Percentiles rank a stretch among this genome's conserved stretches.
Conservation (phyloP, 2,329 filamentous ascomycete genomes). For the Talaromyces sp. region DNA sequence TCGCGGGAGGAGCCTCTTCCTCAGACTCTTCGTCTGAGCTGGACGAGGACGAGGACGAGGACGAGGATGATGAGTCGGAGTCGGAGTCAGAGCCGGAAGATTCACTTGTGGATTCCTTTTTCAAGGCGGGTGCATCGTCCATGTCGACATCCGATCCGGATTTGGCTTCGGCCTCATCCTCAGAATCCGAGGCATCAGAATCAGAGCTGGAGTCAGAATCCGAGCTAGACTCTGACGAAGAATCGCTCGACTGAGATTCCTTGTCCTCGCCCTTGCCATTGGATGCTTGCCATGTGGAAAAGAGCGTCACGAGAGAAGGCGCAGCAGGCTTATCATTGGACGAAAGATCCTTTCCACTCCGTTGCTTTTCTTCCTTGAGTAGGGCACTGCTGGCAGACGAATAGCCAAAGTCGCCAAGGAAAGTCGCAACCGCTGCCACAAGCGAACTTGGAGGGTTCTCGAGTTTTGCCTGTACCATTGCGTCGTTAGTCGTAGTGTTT, state of each 20-base stretch:
- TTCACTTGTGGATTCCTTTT: conserved; percentile 12
- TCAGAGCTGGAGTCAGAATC: conserved; percentile 1
- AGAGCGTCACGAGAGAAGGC: conserved; percentile 38
- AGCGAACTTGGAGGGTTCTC: conserved; percentile 52
- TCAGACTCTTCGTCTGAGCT: conserved; percentile 49
- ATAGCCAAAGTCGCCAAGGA: conserved; percentile 64
- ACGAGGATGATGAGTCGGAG: conserved; percentile 15
- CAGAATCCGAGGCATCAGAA: conserved; percentile 21
- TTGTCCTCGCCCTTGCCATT: conserved; percentile 17
- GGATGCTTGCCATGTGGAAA: conserved; percentile 24
- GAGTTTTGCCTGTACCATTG: background rate
- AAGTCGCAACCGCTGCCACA: conserved; percentile 61
- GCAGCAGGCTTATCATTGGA: conserved; percentile 21
- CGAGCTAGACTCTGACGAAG: background rate
- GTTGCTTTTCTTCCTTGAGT: conserved; percentile 52
- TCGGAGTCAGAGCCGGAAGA: background rate
- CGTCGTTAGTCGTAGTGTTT: background rate
- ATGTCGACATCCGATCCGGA: conserved; percentile 37
- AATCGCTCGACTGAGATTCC: background rate
- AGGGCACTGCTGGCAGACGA: conserved; percentile 57
- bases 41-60: conserved; percentile 25
- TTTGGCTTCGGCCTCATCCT: conserved; percentile 14
- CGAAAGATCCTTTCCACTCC: conserved; percentile 22
- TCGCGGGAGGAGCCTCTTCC: conserved; percentile 38
- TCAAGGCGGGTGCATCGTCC: conserved; percentile 34